Conservation (phyloP, 768 basidiomycete species). For the Lactarius evosmus region DNA sequence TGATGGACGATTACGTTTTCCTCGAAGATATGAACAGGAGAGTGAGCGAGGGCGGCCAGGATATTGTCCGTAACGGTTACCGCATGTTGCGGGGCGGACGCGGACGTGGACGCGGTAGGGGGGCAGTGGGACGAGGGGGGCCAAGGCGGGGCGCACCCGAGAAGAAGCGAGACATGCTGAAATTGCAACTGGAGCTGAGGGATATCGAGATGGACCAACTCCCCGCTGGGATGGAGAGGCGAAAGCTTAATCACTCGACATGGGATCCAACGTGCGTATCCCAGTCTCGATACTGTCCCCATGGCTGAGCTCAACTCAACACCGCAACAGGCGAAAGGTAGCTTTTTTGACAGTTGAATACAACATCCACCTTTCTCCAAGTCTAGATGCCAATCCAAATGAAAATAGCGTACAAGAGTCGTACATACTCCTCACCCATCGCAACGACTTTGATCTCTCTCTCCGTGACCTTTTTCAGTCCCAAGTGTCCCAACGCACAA, state of each 20-base stretch:
- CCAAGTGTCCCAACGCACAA: slow-evolving; percentile 42
- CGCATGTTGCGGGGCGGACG: slow-evolving; percentile 33
- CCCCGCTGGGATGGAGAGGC: slow-evolving; percentile 77
- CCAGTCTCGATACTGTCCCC: slow-evolving; percentile 10
- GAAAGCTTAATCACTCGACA: slow-evolving; percentile 72
- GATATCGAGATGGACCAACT: slow-evolving; percentile 76
- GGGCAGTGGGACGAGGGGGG: slow-evolving; percentile 34
- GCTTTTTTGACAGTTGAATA: slow-evolving; percentile 72
- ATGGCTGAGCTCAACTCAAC: slow-evolving; percentile 11
- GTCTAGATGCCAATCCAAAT: slow-evolving; percentile 43
- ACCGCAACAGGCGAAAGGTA: slow-evolving; percentile 53
- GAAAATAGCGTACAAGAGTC: slow-evolving; percentile 39
- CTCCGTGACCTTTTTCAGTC: slow-evolving; percentile 51
- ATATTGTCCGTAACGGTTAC: slow-evolving; percentile 65
- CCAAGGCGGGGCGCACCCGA: slow-evolving; percentile 34
- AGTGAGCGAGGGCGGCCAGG: slow-evolving; percentile 68
- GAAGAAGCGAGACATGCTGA: slow-evolving; percentile 66
- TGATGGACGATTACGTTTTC: slow-evolving; percentile 88
- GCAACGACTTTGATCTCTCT: slow-evolving; percentile 49
- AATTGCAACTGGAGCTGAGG: slow-evolving; percentile 59
- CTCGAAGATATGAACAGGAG: slow-evolving; percentile 79
- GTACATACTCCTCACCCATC: slow-evolving; percentile 60
- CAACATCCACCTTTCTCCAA: slow-evolving; percentile 54
- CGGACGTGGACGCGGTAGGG: slow-evolving; percentile 32
- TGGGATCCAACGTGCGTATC: slow-evolving; percentile 71